phyloP scores from a whole-genome alignment of 257 asterid species.

The Ocimum tenuiflorum region DNA sequence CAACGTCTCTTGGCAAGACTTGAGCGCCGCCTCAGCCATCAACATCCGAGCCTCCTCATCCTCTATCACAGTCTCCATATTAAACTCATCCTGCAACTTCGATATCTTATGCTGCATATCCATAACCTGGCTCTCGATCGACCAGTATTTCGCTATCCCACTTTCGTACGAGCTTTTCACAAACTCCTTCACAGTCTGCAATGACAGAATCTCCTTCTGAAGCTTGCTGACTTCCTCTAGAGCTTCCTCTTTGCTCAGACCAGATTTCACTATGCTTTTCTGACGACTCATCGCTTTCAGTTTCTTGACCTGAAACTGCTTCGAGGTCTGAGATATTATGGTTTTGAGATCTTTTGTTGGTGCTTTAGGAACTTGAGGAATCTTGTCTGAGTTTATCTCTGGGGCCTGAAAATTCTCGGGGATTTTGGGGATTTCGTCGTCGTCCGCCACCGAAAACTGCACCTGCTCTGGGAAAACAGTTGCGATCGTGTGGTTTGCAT shows the following conservation, averaged over 20 bases:
- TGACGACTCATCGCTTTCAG: neutral
- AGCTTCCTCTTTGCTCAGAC: conserved; percentile 35
- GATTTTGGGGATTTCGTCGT: conserved; percentile 32
- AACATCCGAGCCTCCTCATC: conserved; percentile 46
- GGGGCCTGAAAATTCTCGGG: conserved; percentile 21
- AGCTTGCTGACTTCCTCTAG: conserved; percentile 36
- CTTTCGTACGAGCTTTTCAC: conserved; percentile 42
- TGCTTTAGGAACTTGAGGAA: conserved; percentile 59
- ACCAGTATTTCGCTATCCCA: conserved; percentile 41
- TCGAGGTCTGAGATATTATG: conserved; percentile 44
- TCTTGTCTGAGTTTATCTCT: conserved; percentile 12
- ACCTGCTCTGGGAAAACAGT: conserved; percentile 73
- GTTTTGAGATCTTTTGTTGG: conserved; percentile 53
- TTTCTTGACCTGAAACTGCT: conserved; percentile 28
- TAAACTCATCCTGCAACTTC: conserved; percentile 42
- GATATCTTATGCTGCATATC: conserved; percentile 41
- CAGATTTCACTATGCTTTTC: conserved; percentile 23
- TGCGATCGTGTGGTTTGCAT: conserved; percentile 76
- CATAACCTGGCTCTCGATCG: conserved; percentile 38
- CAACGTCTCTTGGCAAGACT: conserved; percentile 40
- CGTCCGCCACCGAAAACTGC: conserved; percentile 50
- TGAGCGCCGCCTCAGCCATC: conserved; percentile 52
- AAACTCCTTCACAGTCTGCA: conserved; percentile 48
- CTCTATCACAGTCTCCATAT: conserved; percentile 34
- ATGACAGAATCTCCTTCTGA: conserved; percentile 37